These are phyloP conservation scores for Neonectria neomacrospora DNA, from an alignment of 2,329 filamentous ascomycete species.

Conservation along the genomic window DNA sequence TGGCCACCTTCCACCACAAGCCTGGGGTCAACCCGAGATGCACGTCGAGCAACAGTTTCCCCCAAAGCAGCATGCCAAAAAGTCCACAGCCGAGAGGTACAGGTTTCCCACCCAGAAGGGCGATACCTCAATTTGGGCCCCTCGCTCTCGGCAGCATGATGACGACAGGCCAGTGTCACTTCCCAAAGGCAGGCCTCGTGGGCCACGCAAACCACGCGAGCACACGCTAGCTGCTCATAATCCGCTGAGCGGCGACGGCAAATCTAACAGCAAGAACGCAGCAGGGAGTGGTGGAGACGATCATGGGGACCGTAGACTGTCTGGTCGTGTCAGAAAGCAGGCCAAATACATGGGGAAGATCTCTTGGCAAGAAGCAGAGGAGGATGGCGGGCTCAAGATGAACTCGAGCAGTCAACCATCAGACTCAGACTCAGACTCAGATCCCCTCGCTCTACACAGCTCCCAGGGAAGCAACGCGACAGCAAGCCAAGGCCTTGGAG, in stretches of 20 bases:
- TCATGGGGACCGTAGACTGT: constrained; percentile 36
- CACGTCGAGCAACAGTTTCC: neutral
- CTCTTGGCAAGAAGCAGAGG: constrained; percentile 43
- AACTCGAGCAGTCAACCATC: constrained; percentile 32
- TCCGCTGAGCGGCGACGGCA: constrained; percentile 7
- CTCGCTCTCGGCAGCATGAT: constrained; percentile 25
- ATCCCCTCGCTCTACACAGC: constrained; percentile 18
- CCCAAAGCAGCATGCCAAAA: constrained; percentile 20
- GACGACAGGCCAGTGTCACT: constrained; percentile 6
- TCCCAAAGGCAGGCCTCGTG: neutral
- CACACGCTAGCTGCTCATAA: neutral
- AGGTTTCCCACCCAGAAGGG: constrained; percentile 47
- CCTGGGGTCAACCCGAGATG: constrained; percentile 2
- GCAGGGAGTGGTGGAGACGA: constrained; percentile 18
- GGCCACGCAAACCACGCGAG: neutral
- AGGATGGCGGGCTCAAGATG: constrained; percentile 22
- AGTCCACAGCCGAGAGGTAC: constrained; percentile 44
- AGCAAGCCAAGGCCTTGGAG: neutral
- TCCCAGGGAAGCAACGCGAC: constrained; percentile 5
- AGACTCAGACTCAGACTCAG: constrained; percentile 8
- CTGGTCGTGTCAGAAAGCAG: constrained; percentile 45
- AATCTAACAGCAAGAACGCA: neutral
- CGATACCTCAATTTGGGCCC: constrained; percentile 50
- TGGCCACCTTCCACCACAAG: constrained; percentile 15
- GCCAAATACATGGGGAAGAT: constrained; percentile 47